Evolutionary conservation across 179 eudicot species (phyloP), one percentile per base, ranked within the genome.

Genomic region (Beta corolliflora): DNA sequence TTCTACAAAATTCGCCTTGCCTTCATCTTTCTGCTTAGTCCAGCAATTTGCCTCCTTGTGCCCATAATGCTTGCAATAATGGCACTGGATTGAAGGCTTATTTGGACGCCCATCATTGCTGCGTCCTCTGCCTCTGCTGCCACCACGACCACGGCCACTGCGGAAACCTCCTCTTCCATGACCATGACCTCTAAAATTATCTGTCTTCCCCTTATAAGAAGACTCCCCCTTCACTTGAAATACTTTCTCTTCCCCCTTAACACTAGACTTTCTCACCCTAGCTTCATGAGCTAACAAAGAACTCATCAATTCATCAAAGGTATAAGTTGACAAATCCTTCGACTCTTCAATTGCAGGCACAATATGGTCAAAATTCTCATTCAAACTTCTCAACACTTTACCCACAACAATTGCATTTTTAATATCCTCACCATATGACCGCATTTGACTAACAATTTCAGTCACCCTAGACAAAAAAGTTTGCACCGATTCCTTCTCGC

Each of bases 11-110:
- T 81, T 48, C 0, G 12, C 83, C 45, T 71, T 56, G 9, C 19
- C 8, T 7, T 50, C 50, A 61, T 81, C 23, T 19, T 9, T 61
- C 13, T 70, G 31, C 75, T 79, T 59, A 10, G 6, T 29, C 82
- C 53, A 56, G 25, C 53, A 76, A 56, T 76, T 15, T 23, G 69
- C 52, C 23, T 76, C 68, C 59, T 56, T 76, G 25, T 56, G 46
- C 52, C 79, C 68, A 41, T 8, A 76, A 2, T 60, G 59, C 25
- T 59, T 76, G 50, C 79, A 76, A 60, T 76, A 41, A 2, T 23
- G 23, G 63, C 63, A 58, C 12, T 58, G 63, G 14, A 13, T 7
- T 7, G 54, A 31, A 31, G 36, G 2, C 36, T 0, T 31, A 31
- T 31, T 31, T 31, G 36, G 36, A 31, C 36, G 36, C 1, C 36